phyloP scores from a whole-genome alignment of 805 yeast species.

The Ogataea trehalophila region DNA sequence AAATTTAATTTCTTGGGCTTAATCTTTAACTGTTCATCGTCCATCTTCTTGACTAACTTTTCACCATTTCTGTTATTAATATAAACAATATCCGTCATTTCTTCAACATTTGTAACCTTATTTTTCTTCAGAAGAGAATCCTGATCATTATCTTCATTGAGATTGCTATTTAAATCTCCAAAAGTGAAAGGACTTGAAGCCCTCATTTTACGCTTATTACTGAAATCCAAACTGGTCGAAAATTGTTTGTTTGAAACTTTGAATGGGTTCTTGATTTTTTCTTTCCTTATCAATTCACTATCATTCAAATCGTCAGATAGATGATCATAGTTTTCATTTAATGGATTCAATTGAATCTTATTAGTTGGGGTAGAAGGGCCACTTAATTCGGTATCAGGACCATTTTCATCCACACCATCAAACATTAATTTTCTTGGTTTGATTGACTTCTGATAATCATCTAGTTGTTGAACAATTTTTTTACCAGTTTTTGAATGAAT shows the following conservation, averaged over 20 bases:
- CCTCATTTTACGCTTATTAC: no score
- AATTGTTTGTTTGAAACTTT: not conserved
- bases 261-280: slow-evolving; percentile 24
- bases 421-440: slow-evolving; percentile 37
- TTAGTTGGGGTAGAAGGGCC: slow-evolving; percentile 15
- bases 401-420: not conserved
- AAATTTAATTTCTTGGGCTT: slow-evolving; percentile 38
- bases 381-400: no score
- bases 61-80: slow-evolving; percentile 31
- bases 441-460: slow-evolving; percentile 29
- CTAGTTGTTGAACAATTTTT: slow-evolving; percentile 26
- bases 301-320: slow-evolving; percentile 3
- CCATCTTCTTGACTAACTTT: slow-evolving; percentile 25
- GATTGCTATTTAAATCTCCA: not conserved
- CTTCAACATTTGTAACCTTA: not conserved
- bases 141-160: not conserved
- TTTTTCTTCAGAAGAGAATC: not conserved
- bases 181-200: not conserved
- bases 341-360: slow-evolving; percentile 8
- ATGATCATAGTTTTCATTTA: slow-evolving; percentile 1
- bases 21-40: slow-evolving; percentile 28
- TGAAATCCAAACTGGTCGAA: not conserved
- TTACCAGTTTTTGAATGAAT: slow-evolving; percentile 40
- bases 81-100: slow-evolving; percentile 15
- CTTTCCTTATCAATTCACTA: slow-evolving; percentile 17